Evolutionary conservation across 495 filamentous ascomycete species (phyloP).

Genomic region (Trichoderma orchidacearum): DNA sequence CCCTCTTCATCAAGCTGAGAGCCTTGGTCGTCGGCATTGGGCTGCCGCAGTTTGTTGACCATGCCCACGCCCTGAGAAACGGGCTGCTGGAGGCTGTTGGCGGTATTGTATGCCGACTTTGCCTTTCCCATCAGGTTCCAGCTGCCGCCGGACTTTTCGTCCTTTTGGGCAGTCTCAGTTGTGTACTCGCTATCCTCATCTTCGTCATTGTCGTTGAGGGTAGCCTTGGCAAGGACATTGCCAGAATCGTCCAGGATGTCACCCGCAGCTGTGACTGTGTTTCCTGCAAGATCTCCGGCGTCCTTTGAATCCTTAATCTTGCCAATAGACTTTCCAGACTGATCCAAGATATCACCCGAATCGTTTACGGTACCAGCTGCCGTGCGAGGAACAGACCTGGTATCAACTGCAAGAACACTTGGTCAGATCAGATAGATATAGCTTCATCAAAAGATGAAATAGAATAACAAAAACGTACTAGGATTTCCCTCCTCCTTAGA

Average conservation of each 20-base stretch:
- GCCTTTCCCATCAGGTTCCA: constrained; percentile 66
- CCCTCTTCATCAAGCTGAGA: background rate
- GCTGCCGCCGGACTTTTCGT: background rate
- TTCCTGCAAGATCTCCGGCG: constrained; percentile 52
- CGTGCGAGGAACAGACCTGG: background rate
- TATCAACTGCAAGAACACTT: background rate
- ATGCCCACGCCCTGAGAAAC: constrained; percentile 72
- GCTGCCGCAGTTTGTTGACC: constrained; percentile 18
- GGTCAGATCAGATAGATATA: background rate
- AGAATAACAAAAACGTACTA: background rate
- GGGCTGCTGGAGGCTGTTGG: constrained; percentile 68
- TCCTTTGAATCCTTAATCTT: constrained; percentile 60
- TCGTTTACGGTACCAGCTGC: constrained; percentile 48
- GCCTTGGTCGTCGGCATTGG: background rate
- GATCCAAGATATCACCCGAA: constrained; percentile 67
- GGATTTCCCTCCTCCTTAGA: background rate
- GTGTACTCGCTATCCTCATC: constrained; percentile 27
- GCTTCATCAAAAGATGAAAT: background rate
- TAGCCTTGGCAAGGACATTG: constrained; percentile 64
- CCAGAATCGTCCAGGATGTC: constrained; percentile 67
- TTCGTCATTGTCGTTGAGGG: constrained; percentile 66
- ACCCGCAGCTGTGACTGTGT: constrained; percentile 68
- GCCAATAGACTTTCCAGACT: constrained; percentile 55
- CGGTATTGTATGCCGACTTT: constrained; percentile 71
- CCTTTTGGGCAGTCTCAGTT: background rate